Base-by-base conservation (phyloP, 225 moss, liverwort and hornwort genomes). In the Takakia lepidozioides region DNA sequence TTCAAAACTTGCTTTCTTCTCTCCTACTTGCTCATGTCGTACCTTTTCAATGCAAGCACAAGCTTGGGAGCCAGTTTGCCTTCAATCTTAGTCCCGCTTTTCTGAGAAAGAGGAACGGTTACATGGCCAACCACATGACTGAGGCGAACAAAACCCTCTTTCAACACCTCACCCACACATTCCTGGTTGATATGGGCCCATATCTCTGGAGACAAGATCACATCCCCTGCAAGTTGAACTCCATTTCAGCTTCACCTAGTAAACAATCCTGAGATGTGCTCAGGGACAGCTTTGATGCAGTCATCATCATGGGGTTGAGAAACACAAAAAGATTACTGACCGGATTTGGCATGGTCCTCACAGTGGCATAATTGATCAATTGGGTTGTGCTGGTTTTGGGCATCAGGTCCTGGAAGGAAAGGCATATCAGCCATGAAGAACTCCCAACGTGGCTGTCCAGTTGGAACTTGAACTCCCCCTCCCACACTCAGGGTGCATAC, bases 391-490 rank as follows among this genome's bases (percentile, higher is more conserved):
- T 71, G 76, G 32, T 32, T 32, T 7, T 47, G 52, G 10, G 48
- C 8, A 22, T 48, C 5, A 13, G 22, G 63, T 35, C 10, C 48
- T 28, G 52, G 25, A 4, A 53, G 49, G 25, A 27, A 28, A 44
- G 71, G 76, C 55, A 71, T 49, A 29, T 77, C 76, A 58, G 56
- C 67, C 71, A 77, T 71, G 48, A 77, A 77, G 49, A 59, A 77
- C 30, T 77, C 76, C 76, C 76, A 77, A 5, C 76, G 76, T 27
- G 76, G 76, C 29, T 68, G 55, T 43, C 71, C 63, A 40, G 71
- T 67, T 20, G 67, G 71, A 60, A 71, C 41, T 57, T 77, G 71
- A 43, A 67, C 43, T 50, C 71, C 76, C 18, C 76, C 76, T 63
- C 76, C 76, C 16, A 77, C 76, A 34, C 71, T 77, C 0, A 77